A percentile compares a stretch with the other conserved stretches of the same genome.
Conservation (phyloP, 1,139 yeast genomes). For the Candida neerlandica region DNA sequence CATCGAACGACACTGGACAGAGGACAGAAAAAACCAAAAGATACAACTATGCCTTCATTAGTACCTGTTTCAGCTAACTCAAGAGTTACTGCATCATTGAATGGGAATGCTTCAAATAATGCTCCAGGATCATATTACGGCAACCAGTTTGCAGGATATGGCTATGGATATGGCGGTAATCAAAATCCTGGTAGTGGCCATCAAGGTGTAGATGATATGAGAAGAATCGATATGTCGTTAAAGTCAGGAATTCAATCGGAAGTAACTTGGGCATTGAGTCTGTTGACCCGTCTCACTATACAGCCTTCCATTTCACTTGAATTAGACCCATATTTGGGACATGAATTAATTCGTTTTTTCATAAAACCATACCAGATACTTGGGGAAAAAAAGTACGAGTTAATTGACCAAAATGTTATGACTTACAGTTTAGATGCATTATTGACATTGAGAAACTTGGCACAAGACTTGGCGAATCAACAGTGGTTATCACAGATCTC, state of each 20-base stretch:
- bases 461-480: slow-evolving; percentile 83
- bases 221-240: slow-evolving; percentile 65
- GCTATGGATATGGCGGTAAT: slow-evolving; percentile 17
- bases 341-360: slow-evolving; percentile 51
- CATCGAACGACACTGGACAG: slow-evolving; percentile 3
- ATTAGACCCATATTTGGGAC: slow-evolving; percentile 49
- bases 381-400: slow-evolving; percentile 24
- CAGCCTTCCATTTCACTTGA: slow-evolving; percentile 55
- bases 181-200: slow-evolving; percentile 47
- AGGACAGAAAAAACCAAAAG: neutral
- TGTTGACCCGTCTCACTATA: slow-evolving; percentile 59
- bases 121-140: slow-evolving; percentile 5
- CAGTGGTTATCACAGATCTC: slow-evolving; percentile 68
- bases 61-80: slow-evolving; percentile 24
- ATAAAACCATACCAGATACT: slow-evolving; percentile 33
- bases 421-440: slow-evolving; percentile 60
- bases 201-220: slow-evolving; percentile 58
- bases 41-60: slow-evolving; percentile 3
- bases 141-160: slow-evolving; percentile 4
- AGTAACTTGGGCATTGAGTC: slow-evolving; percentile 65
- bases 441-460: slow-evolving; percentile 73
- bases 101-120: slow-evolving; percentile 17
- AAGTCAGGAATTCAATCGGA: slow-evolving; percentile 61
- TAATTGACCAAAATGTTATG: slow-evolving; percentile 28
- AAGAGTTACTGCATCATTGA: slow-evolving; percentile 19